These are phyloP conservation scores for Barbarea vulgaris DNA, from an alignment of 345 rosid species.

Conservation along the genomic window DNA sequence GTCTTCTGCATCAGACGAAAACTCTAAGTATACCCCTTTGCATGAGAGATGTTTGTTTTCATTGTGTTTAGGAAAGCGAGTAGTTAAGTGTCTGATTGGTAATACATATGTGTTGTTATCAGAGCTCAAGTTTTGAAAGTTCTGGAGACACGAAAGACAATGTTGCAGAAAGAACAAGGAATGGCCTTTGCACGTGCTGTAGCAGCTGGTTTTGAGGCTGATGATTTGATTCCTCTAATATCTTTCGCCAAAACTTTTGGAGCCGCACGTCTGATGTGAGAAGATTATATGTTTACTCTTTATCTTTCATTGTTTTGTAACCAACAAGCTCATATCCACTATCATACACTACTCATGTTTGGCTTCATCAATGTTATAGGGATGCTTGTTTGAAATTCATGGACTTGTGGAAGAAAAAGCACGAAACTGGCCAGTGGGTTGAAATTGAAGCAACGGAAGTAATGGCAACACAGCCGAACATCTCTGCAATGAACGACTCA, in stretches of 20 bases:
- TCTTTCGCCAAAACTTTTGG: constrained; percentile 87
- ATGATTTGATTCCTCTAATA: constrained; percentile 68
- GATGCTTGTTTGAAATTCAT: constrained; percentile 79
- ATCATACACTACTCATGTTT: constrained; percentile 14
- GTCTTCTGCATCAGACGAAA: constrained; percentile 51
- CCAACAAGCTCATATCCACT: constrained; percentile 5
- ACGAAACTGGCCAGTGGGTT: constrained; percentile 91
- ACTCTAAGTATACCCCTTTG: constrained; percentile 68
- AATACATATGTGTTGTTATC: constrained; percentile 26
- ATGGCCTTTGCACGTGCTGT: constrained; percentile 99
- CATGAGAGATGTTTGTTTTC: background rate
- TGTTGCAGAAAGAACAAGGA: constrained; percentile 96
- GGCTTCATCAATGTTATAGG: constrained; percentile 52
- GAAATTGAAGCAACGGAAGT: constrained; percentile 84
- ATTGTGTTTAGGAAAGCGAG: background rate
- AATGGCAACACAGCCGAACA: constrained; percentile 55
- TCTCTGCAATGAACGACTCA: constrained; percentile 59
- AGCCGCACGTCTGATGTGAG: constrained; percentile 82
- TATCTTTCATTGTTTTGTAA: background rate
- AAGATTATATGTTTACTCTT: background rate
- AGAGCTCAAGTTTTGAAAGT: constrained; percentile 92
- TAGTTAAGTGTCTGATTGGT: background rate
- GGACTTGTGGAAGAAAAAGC: constrained; percentile 93
- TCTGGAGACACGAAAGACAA: constrained; percentile 76
- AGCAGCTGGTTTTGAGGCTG: constrained; percentile 96